phyloP scores from a whole-genome alignment of 1,284 basidiomycete genomes.

The Mycena citricolor region DNA sequence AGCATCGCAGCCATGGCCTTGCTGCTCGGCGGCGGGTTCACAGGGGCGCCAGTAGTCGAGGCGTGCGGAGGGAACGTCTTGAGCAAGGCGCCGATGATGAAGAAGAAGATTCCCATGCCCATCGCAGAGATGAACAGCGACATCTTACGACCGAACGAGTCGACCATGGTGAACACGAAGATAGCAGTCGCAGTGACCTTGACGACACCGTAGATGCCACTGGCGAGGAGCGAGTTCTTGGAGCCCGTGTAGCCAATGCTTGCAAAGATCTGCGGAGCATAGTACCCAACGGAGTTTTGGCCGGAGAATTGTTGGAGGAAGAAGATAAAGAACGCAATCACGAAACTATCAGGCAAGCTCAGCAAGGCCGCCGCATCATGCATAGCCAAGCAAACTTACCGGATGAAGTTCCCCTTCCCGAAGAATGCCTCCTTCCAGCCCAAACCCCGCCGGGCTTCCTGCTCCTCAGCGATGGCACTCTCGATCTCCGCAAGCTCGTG shows the following conservation, averaged over 20 bases:
- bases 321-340: slow-evolving; percentile 53
- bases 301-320: slow-evolving; percentile 54
- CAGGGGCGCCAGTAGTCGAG: slow-evolving; percentile 20
- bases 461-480: not conserved
- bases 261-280: slow-evolving; percentile 53
- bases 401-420: not conserved
- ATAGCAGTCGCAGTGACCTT: slow-evolving; percentile 56
- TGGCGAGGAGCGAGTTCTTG: slow-evolving; percentile 60
- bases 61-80: slow-evolving; percentile 61
- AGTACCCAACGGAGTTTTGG: slow-evolving; percentile 60
- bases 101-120: slow-evolving; percentile 69
- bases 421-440: not conserved
- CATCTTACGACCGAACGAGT: slow-evolving; percentile 65
- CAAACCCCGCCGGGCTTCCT: not conserved
- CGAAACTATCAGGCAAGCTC: slow-evolving; percentile 49
- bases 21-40: slow-evolving; percentile 36
- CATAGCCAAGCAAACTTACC: not conserved
- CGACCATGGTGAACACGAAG: slow-evolving; percentile 43
- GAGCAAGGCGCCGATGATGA: slow-evolving; percentile 65
- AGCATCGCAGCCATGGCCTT: slow-evolving; percentile 64
- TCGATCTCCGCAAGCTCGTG: not conserved
- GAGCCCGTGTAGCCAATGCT: slow-evolving; percentile 58
- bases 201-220: slow-evolving; percentile 70
- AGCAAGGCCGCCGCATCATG: slow-evolving; percentile 27
- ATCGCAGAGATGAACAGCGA: too few species aligned